Evolutionary conservation across 192 early-diverging fungal species (phyloP), one percentile per base, ranked within the genome.

Genomic region (Spinellus fusiger): DNA sequence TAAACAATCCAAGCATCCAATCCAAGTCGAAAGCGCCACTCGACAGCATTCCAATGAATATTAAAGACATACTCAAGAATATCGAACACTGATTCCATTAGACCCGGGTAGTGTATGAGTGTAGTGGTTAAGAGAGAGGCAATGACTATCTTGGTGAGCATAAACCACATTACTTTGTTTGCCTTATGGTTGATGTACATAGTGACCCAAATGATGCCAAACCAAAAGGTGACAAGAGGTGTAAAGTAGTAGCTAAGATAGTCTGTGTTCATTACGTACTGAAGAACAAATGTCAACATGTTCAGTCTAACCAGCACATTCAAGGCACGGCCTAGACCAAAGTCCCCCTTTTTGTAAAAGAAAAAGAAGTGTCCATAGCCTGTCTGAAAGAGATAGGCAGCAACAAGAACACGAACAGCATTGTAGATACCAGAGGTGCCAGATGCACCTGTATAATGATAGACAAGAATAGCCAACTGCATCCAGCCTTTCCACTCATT

Each of bases 401-500:
- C 88, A 9, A 92, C 90, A 54, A 90, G 68, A 48, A 85, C 73
- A 18, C 90, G 84, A 8, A 92, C 84, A 0, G 81, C 77, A 61
- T 86, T 84, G 73, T 92, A 92, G 49, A 92, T 86, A 0, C 71
- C 76, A 1, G 82, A 59, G 12, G 82, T 73, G 27, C 71, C 73
- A 3, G 86, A 88, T 1, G 87, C 88, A 18, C 84, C 87, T 37
- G 80, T 74, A 57, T 82, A 81, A 68, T 92, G 90, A 70, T 92
- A 92, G 15, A 85, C 70, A 16, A 88, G 70, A 46, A 87, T 83
- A 20, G 79, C 55, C 0, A 90, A 61, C 74, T 92, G 90, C 90
- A 92, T 92, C 90, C 90, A 92, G 0, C 90, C 90, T 61, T 88
- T 89, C 90, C 90, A 92, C 69, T 92, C 90, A 61, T 92, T 86